Conservation (phyloP, 2,329 filamentous ascomycete species). For the Penicillium polonicum region DNA sequence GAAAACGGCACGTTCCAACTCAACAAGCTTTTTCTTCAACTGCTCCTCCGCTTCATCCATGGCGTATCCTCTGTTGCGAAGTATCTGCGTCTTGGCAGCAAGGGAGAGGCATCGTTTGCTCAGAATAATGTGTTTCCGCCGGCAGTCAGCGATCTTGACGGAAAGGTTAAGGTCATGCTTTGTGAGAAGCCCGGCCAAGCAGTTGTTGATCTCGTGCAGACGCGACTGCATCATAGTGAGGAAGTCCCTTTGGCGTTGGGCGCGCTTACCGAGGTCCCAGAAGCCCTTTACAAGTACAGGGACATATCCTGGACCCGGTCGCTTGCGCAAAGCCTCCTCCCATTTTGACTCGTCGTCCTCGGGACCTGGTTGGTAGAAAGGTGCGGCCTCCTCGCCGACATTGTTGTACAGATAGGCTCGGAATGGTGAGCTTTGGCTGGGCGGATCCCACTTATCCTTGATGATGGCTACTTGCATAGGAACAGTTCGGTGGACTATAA, state of each 20-base stretch:
- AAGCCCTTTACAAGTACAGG: slow-evolving; percentile 62
- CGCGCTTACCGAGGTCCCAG: slow-evolving; percentile 57
- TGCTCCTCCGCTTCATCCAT: slow-evolving; percentile 65
- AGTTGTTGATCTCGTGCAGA: slow-evolving; percentile 65
- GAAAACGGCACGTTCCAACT: slow-evolving; percentile 58
- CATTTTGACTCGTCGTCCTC: slow-evolving; percentile 62
- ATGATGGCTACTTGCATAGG: slow-evolving; percentile 61
- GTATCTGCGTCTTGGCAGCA: slow-evolving; percentile 63
- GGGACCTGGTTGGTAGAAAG: slow-evolving; percentile 59
- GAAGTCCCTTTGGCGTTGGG: slow-evolving; percentile 57
- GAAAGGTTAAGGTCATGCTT: slow-evolving; percentile 61
- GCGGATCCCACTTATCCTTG: slow-evolving; percentile 61
- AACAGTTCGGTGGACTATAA: slow-evolving; percentile 58
- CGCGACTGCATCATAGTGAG: slow-evolving; percentile 58
- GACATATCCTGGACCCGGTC: slow-evolving; percentile 58
- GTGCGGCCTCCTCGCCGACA: slow-evolving; percentile 57
- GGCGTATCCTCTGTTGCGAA: slow-evolving; percentile 63
- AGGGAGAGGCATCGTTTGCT: slow-evolving; percentile 61
- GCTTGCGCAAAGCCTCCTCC: slow-evolving; percentile 62
- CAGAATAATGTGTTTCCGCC: slow-evolving; percentile 58
- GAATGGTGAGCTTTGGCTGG: slow-evolving; percentile 53
- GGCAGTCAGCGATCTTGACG: slow-evolving; percentile 58
- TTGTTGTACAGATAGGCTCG: slow-evolving; percentile 64
- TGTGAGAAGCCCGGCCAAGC: slow-evolving; percentile 57
- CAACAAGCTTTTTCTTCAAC: slow-evolving; percentile 60